These are phyloP conservation scores for Microbotryum intermedium DNA, from an alignment of 1,284 basidiomycete genomes.

Conservation along the genomic window DNA sequence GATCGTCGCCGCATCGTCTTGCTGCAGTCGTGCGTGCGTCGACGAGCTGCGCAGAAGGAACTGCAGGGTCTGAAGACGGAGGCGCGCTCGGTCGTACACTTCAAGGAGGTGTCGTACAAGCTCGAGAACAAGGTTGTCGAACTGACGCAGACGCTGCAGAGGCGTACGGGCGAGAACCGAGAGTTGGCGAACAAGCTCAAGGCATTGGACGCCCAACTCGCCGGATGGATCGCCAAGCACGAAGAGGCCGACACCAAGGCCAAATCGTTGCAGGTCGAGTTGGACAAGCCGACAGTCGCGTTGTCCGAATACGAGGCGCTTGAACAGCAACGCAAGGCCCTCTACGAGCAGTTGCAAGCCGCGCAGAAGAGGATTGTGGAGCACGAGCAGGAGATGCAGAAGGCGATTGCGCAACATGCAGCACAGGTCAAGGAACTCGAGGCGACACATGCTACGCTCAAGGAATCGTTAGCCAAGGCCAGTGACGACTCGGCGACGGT, in stretches of 20 bases:
- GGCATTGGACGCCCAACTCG: slow-evolving; percentile 75
- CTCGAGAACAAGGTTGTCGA: slow-evolving; percentile 99
- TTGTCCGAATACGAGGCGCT: slow-evolving; percentile 67
- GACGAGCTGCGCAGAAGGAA: slow-evolving; percentile 76
- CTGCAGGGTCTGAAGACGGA: slow-evolving; percentile 75
- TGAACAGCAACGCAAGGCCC: slow-evolving; percentile 62
- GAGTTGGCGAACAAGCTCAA: slow-evolving; percentile 64
- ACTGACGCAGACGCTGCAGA: slow-evolving; percentile 91
- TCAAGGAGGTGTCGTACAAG: slow-evolving; percentile 97
- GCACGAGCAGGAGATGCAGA: slow-evolving; percentile 74
- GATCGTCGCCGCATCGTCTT: slow-evolving; percentile 71
- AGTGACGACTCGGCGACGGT: slow-evolving; percentile 51
- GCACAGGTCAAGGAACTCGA: slow-evolving; percentile 69
- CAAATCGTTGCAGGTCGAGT: slow-evolving; percentile 63
- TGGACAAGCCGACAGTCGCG: slow-evolving; percentile 66
- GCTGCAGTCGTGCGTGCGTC: slow-evolving; percentile 85
- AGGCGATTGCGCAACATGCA: slow-evolving; percentile 67
- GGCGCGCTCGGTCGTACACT: slow-evolving; percentile 92
- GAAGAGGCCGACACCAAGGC: slow-evolving; percentile 75
- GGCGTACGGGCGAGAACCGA: slow-evolving; percentile 85
- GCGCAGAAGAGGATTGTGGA: slow-evolving; percentile 64
- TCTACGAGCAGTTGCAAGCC: slow-evolving; percentile 75
- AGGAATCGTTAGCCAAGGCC: slow-evolving; percentile 34
- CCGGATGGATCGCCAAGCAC: slow-evolving; percentile 74
- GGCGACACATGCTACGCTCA: slow-evolving; percentile 57